These are phyloP conservation scores for Candida manassasensis DNA, from an alignment of 805 yeast genomes.

Conservation along the genomic window DNA sequence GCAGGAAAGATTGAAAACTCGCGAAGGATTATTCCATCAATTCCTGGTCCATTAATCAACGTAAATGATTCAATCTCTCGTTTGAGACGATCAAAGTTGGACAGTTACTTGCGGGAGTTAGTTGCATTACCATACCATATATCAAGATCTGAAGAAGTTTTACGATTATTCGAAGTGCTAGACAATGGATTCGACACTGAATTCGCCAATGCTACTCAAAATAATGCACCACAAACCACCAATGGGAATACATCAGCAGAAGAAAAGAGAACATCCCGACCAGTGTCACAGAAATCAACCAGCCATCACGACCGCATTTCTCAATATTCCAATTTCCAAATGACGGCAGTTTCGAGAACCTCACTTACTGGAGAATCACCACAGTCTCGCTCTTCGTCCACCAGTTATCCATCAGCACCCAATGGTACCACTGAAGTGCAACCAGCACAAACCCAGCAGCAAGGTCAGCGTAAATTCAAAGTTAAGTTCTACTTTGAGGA, in stretches of 20 bases:
- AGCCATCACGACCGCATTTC: constrained; percentile 51
- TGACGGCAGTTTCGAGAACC: constrained; percentile 11
- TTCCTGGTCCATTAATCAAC: constrained; percentile 92
- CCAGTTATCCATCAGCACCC: too few species aligned
- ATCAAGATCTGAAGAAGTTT: constrained; percentile 62
- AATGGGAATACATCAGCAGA: constrained; percentile 8
- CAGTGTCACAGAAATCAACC: constrained; percentile 34
- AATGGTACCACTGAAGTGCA: too few species aligned
- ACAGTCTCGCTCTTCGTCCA: too few species aligned
- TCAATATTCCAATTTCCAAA: constrained; percentile 39
- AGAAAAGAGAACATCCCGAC: constrained; percentile 25
- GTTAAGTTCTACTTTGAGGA: constrained; percentile 75
- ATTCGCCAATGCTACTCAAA: constrained; percentile 16
- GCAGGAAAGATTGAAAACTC: constrained; percentile 81
- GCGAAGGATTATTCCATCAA: constrained; percentile 80
- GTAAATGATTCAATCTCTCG: constrained; percentile 71
- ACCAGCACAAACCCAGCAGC: constrained; percentile 16
- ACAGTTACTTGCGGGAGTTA: constrained; percentile 50
- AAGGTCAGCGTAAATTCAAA: constrained; percentile 39
- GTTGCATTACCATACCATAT: constrained; percentile 73
- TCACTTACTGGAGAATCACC: too few species aligned
- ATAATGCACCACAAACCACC: constrained; percentile 1
- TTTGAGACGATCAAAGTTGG: constrained; percentile 50
- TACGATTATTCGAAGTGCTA: constrained; percentile 62
- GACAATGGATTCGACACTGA: constrained; percentile 61